These are phyloP conservation scores for Kazachstania psychrophila DNA, from an alignment of 805 yeast species.

Conservation along the genomic window DNA sequence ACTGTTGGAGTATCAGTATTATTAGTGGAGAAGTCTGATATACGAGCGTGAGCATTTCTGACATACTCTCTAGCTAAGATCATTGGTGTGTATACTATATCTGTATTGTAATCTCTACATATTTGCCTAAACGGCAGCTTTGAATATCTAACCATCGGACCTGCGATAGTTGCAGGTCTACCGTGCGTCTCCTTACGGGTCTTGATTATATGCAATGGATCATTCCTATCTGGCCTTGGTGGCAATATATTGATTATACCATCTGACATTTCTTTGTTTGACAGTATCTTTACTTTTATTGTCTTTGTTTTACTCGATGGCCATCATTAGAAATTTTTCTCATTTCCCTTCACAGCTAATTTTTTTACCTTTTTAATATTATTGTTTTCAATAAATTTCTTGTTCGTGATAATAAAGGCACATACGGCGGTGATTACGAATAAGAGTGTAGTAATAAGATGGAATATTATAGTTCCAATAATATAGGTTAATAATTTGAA, in stretches of 20 bases:
- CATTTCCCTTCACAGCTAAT: neutral
- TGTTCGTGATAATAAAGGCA: constrained; percentile 8
- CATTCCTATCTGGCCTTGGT: constrained; percentile 33
- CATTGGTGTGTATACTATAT: constrained; percentile 93
- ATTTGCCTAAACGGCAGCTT: constrained; percentile 85
- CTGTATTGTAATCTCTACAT: constrained; percentile 62
- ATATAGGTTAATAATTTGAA: constrained; percentile 17
- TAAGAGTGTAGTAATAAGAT: constrained; percentile 10
- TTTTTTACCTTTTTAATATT: neutral
- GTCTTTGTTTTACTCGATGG: neutral
- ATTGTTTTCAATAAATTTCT: neutral
- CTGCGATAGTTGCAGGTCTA: constrained; percentile 59
- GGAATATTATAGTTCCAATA: constrained; percentile 17
- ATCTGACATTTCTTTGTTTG: neutral
- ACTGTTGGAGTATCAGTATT: constrained; percentile 58
- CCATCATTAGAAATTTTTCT: neutral
- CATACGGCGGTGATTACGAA: constrained; percentile 13
- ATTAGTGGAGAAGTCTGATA: constrained; percentile 79
- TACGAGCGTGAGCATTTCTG: constrained; percentile 68
- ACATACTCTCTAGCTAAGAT: constrained; percentile 92
- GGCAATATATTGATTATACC: neutral
- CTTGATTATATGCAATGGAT: constrained; percentile 43
- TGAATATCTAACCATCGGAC: constrained; percentile 97
- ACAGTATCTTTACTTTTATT: neutral
- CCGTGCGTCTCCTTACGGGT: constrained; percentile 37